phyloP scores from a whole-genome alignment of 2,329 filamentous ascomycete genomes.

The Graphilbum fragrans region DNA sequence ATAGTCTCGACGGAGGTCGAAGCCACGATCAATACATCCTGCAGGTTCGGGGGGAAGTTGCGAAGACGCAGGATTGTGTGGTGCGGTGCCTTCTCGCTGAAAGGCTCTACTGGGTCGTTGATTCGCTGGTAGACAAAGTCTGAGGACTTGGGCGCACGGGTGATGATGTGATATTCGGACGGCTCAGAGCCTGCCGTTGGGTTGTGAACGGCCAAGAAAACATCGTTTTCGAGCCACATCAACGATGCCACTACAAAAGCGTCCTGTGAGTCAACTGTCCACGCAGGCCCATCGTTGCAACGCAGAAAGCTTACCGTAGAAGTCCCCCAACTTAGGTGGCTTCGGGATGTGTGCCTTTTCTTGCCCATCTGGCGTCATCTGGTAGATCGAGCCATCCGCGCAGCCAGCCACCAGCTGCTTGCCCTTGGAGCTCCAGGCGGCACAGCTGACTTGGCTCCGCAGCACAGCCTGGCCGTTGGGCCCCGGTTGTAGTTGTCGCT shows the following conservation, averaged over 20 bases:
- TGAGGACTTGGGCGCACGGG: conserved; percentile 45
- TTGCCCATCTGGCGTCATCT: conserved; percentile 73
- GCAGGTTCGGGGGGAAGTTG: conserved; percentile 67
- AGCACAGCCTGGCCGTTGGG: conserved; percentile 50
- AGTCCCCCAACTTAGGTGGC: conserved; percentile 54
- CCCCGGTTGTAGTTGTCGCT: conserved; percentile 43
- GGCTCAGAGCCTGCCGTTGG: conserved; percentile 44
- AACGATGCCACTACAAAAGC: conserved; percentile 61
- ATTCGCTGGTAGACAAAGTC: conserved; percentile 64
- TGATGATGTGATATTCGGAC: conserved; percentile 71
- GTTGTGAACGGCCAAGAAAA: conserved; percentile 76
- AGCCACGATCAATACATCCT: conserved; percentile 70
- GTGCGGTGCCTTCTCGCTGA: conserved; percentile 56
- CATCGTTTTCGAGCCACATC: conserved; percentile 76
- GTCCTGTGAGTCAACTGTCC: not conserved
- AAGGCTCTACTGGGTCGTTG: conserved; percentile 61
- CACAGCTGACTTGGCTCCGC: conserved; percentile 65
- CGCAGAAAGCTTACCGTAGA: conserved; percentile 45
- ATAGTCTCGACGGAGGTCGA: conserved; percentile 73
- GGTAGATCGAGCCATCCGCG: conserved; percentile 64
- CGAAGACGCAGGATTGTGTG: conserved; percentile 68
- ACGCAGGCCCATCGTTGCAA: not conserved
- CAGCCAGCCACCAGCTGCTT: conserved; percentile 87
- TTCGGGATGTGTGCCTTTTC: conserved; percentile 68
- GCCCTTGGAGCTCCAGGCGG: conserved; percentile 84